Evolutionary conservation across 306 rosid genomes (phyloP).

Genomic region (Boehmeria nivea): DNA sequence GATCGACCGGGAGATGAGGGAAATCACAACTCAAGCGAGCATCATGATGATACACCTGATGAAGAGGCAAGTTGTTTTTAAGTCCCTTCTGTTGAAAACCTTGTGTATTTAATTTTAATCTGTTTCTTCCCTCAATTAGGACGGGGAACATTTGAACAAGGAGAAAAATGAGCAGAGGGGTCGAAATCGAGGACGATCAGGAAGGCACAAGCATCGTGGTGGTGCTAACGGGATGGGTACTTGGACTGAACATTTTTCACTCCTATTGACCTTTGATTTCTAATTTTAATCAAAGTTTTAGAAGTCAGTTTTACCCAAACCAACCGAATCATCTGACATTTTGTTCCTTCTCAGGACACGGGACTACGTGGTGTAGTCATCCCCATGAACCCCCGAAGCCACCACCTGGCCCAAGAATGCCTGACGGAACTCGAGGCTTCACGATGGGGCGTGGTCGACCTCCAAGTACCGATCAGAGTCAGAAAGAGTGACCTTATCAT

Average conservation of each 20-base stretch:
- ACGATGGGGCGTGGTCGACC: constrained; percentile 93
- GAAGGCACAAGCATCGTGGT: constrained; percentile 62
- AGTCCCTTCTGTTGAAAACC: no score
- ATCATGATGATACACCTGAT: constrained; percentile 51
- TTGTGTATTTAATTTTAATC: neutral
- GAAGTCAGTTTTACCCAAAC: neutral
- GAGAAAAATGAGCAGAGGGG: constrained; percentile 66
- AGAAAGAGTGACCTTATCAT: constrained; percentile 12
- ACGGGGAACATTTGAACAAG: constrained; percentile 47
- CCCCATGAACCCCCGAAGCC: constrained; percentile 64
- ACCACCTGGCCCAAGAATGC: constrained; percentile 97
- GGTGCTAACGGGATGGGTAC: constrained; percentile 73
- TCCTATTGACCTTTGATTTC: neutral
- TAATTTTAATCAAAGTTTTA: neutral
- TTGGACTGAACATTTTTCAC: neutral
- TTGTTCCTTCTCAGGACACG: constrained; percentile 57
- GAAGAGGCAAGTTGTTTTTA: constrained; percentile 50
- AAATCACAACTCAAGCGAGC: constrained; percentile 53
- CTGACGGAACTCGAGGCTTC: constrained; percentile 94
- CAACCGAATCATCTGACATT: neutral
- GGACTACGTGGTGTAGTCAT: constrained; percentile 56
- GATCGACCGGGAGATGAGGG: constrained; percentile 62
- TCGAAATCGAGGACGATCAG: constrained; percentile 56
- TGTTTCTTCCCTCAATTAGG: constrained; percentile 33
- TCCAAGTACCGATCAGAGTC: constrained; percentile 36